phyloP scores from a whole-genome alignment of 495 filamentous ascomycete species.

The Xylaria scruposa region DNA sequence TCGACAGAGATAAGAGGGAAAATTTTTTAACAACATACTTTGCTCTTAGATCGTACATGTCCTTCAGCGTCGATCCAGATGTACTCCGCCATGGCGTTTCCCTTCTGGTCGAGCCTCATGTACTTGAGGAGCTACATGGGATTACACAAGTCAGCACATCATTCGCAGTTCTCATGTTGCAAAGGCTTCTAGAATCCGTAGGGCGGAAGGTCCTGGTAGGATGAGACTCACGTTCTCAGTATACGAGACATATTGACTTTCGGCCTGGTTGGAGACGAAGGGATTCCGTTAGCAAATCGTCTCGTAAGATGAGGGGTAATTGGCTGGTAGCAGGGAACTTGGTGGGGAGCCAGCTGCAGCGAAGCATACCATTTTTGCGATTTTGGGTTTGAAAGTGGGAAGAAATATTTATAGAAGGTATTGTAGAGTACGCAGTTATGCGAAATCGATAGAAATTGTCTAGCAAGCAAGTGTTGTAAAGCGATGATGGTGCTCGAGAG shows the following conservation, averaged over 20 bases:
- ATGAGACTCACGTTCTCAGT: slow-evolving; percentile 61
- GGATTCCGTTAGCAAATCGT: slow-evolving; percentile 52
- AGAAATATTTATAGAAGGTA: not conserved
- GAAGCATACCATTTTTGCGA: slow-evolving; percentile 42
- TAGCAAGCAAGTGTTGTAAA: slow-evolving; percentile 12
- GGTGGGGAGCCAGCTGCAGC: slow-evolving; percentile 38
- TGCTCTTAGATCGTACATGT: slow-evolving; percentile 43
- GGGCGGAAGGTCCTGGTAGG: slow-evolving; percentile 6
- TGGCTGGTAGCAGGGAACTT: slow-evolving; percentile 36
- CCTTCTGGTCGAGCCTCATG: slow-evolving; percentile 87
- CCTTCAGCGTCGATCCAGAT: slow-evolving; percentile 84
- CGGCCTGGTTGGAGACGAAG: slow-evolving; percentile 61
- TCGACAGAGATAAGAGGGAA: slow-evolving; percentile 36
- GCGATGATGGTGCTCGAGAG: slow-evolving; percentile 25
- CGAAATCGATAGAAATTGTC: not conserved
- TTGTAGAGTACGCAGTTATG: not conserved
- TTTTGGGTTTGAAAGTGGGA: slow-evolving; percentile 26
- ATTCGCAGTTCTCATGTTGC: slow-evolving; percentile 9
- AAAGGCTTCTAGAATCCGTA: slow-evolving; percentile 18
- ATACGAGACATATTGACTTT: slow-evolving; percentile 61
- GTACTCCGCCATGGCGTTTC: slow-evolving; percentile 88
- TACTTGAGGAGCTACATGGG: slow-evolving; percentile 82
- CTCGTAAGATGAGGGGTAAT: slow-evolving; percentile 42
- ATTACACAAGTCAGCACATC: slow-evolving; percentile 31
- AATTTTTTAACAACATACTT: slow-evolving; percentile 62